Base-by-base conservation (phyloP, 129 eudicot species). In the Cynara cardunculus region DNA sequence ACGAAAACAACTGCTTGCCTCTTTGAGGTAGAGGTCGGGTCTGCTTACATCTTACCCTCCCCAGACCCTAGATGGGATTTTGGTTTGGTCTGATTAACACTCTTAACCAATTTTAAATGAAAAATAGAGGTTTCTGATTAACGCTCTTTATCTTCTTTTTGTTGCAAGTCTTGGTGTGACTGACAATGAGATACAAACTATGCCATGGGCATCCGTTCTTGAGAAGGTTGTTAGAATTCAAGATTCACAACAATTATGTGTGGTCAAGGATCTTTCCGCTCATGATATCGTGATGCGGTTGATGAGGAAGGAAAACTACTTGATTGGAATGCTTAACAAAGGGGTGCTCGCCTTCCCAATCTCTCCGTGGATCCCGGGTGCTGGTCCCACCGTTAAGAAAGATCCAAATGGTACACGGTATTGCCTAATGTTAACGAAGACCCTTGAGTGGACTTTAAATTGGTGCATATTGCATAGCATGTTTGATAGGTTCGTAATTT, bases 261-360 rank as follows among this genome's bases (percentile, higher is more conserved):
- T 90, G 65, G 97, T 95, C 2, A 95, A 89, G 87, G 93, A 95
- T 87, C 97, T 95, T 76, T 86, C 99, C 27, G 89, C 91, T 78
- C 99, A 90, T 81, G 97, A 95, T 76, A 87, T 90, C 39, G 92
- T 90, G 67, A 92, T 95, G 99, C 87, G 99, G 59, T 82, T 95
- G 67, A 92, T 95, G 99, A 85, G 99, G 70, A 95, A 95, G 82
- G 99, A 95, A 44, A 95, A 95, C 80, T 95, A 95, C 89, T 89
- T 95, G 82, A 95, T 92, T 80, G 99, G 97, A 56, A 92, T 95
- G 99, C 83, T 95, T 65, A 95, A 95, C 84, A 95, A 92, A 88
- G 99, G 99, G 31, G 88, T 95, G 19, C 93, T 95, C 68, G 87
- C 97, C 32, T 90, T 95, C 77, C 97, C 99, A 10, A 87, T 95